These are phyloP conservation scores for Psilocybe subaeruginosa DNA, from an alignment of 768 basidiomycete species.

Conservation along the genomic window DNA sequence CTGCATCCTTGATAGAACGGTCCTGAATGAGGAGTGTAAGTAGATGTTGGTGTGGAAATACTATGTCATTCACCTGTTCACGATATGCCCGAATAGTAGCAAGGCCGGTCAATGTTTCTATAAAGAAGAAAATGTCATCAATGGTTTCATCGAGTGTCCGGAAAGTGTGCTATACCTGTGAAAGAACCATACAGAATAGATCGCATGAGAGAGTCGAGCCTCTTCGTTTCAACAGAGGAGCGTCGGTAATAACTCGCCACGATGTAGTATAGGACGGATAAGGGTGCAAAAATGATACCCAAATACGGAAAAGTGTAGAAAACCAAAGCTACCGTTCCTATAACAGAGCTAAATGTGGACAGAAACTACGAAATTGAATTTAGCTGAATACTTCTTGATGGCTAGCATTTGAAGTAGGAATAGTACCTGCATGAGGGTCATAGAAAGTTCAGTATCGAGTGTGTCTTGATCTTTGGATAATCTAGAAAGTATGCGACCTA, in stretches of 20 bases:
- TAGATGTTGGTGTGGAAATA: background rate
- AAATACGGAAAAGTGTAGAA: conserved; percentile 73
- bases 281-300: conserved; percentile 63
- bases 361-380: conserved; percentile 12
- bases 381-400: background rate
- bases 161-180: conserved; percentile 39
- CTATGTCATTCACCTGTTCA: conserved; percentile 43
- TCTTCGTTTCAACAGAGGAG: conserved; percentile 66
- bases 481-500: conserved; percentile 60
- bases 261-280: conserved; percentile 55
- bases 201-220: conserved; percentile 64
- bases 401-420: background rate
- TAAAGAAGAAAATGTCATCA: background rate
- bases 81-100: conserved; percentile 66
- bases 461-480: conserved; percentile 70
- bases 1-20: conserved; percentile 54
- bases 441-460: conserved; percentile 53
- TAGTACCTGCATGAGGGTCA: conserved; percentile 48
- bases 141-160: background rate
- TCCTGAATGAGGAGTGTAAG: conserved; percentile 29
- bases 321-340: conserved; percentile 60
- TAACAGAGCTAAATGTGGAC: conserved; percentile 35
- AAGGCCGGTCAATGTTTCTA: conserved; percentile 66
- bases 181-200: conserved; percentile 61
- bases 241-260: conserved; percentile 60